Evolutionary conservation across 2,329 filamentous ascomycete genomes (phyloP).

Genomic region (Scedosporium dehoogii): DNA sequence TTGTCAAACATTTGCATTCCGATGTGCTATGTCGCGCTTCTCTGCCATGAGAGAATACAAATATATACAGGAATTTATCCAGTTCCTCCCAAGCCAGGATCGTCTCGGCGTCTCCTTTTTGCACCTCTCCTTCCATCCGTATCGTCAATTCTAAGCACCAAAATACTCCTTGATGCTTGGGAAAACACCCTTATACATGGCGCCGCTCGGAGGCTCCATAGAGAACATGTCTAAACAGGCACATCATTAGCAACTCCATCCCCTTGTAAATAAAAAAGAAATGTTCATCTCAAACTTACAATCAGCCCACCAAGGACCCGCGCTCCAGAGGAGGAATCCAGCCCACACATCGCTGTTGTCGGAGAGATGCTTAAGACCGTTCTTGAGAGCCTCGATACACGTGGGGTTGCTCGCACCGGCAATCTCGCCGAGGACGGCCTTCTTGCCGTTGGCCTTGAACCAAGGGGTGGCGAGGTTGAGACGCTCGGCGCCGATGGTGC

Average conservation of each 20-base stretch:
- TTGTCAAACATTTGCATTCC: background rate
- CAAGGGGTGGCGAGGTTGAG: conserved; percentile 39
- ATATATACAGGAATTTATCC: background rate
- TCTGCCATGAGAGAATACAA: background rate
- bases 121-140: too few relatives aligned
- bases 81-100: background rate
- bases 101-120: background rate
- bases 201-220: conserved; percentile 34
- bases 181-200: conserved; percentile 8
- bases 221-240: conserved; percentile 25
- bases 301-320: conserved; percentile 48
- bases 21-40: background rate
- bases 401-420: conserved; percentile 42
- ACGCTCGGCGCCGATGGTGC: conserved; percentile 38
- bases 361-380: conserved; percentile 40
- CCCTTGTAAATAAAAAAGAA: too few relatives aligned
- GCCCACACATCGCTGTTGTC: conserved; percentile 49
- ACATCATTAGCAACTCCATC: too few relatives aligned
- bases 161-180: conserved; percentile 4
- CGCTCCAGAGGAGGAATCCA: conserved; percentile 48
- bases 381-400: conserved; percentile 41
- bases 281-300: conserved; percentile 13
- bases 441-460: conserved; percentile 45
- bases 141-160: background rate
- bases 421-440: conserved; percentile 45